phyloP scores from a whole-genome alignment of 129 eudicot species.

The Chrysanthemum makinoi region DNA sequence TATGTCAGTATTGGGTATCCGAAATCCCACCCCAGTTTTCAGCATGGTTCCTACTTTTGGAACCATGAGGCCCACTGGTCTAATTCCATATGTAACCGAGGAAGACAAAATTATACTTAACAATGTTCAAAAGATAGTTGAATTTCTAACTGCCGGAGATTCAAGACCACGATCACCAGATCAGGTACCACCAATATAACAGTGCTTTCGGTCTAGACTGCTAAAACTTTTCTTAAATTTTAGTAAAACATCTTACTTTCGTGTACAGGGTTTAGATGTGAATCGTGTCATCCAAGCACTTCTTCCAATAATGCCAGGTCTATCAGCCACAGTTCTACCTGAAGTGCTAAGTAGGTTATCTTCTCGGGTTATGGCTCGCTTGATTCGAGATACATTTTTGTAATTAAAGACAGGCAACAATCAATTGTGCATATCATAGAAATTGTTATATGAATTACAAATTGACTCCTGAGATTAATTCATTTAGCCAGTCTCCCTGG shows the following conservation, averaged over 20 bases:
- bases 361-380: conserved; percentile 76
- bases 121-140: conserved; percentile 76
- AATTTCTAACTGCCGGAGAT: conserved; percentile 72
- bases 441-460: conserved; percentile 18
- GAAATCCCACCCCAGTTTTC: conserved; percentile 65
- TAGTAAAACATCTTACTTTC: neutral
- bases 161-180: conserved; percentile 52
- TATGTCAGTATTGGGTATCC: conserved; percentile 64
- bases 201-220: neutral
- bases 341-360: conserved; percentile 75
- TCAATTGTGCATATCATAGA: conserved; percentile 29
- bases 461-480: conserved; percentile 20
- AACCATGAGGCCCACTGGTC: conserved; percentile 61
- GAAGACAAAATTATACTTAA: conserved; percentile 88
- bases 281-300: conserved; percentile 63
- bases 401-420: conserved; percentile 12
- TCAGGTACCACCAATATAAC: conserved; percentile 52
- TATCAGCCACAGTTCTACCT: conserved; percentile 75
- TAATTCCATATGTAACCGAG: conserved; percentile 76
- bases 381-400: conserved; percentile 72
- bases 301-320: conserved; percentile 78
- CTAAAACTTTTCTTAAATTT: neutral
- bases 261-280: conserved; percentile 59
- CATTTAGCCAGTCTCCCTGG: conserved; percentile 6
- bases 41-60: conserved; percentile 87